Conservation (phyloP, 2,329 filamentous ascomycete species). For the Trichoderma sp. region DNA sequence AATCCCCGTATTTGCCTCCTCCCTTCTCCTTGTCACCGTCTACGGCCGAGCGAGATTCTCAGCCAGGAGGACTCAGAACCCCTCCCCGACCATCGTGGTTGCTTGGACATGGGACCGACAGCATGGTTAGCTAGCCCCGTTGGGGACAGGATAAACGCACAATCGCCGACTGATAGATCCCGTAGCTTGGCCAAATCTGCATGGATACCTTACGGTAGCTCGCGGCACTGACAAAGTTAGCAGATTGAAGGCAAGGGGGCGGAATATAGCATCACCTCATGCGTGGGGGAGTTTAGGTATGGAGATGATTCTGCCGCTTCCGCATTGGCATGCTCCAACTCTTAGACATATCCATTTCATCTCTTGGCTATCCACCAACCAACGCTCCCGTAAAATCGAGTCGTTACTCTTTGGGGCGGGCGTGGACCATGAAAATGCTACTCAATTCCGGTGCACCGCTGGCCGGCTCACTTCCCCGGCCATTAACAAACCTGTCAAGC, state of each 20-base stretch:
- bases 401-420: neutral
- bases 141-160: slow-evolving; percentile 10
- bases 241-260: slow-evolving; percentile 8
- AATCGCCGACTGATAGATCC: slow-evolving; percentile 20
- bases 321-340: slow-evolving; percentile 8
- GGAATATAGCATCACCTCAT: slow-evolving; percentile 11
- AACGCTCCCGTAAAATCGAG: neutral
- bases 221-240: slow-evolving; percentile 19
- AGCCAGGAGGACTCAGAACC: slow-evolving; percentile 8
- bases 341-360: neutral
- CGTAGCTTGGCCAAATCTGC: slow-evolving; percentile 19
- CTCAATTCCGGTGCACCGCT: slow-evolving; percentile 15
- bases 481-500: slow-evolving; percentile 18
- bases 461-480: slow-evolving; percentile 25
- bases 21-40: slow-evolving; percentile 7
- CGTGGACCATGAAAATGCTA: slow-evolving; percentile 9
- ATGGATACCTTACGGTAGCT: slow-evolving; percentile 20
- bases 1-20: neutral
- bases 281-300: slow-evolving; percentile 15
- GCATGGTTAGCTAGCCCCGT: slow-evolving; percentile 13
- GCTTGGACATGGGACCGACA: slow-evolving; percentile 16
- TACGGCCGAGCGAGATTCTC: slow-evolving; percentile 17
- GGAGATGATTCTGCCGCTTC: slow-evolving; percentile 12
- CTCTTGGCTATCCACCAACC: slow-evolving; percentile 11
- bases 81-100: neutral